Percentiles rank a stretch among this genome's conserved stretches.
Evolutionary conservation across 495 filamentous ascomycete species (phyloP).

Genomic region (Bryoglossum gracile): DNA sequence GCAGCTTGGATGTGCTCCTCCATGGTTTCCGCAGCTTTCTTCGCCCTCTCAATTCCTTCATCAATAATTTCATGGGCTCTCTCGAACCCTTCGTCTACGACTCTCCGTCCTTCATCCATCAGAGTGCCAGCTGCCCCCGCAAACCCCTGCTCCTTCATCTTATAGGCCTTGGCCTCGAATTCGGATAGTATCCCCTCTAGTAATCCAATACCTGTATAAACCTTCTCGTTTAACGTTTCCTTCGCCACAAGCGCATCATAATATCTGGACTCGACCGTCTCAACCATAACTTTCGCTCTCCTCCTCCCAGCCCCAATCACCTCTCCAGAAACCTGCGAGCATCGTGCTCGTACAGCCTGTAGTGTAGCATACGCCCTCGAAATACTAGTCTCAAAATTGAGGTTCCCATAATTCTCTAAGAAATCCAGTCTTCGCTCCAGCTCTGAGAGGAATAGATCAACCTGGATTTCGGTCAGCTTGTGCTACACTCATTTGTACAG

Average conservation of each 20-base stretch:
- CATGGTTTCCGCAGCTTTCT: conserved; percentile 65
- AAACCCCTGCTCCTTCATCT: conserved; percentile 45
- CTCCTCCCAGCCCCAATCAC: conserved; percentile 81
- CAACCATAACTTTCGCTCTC: conserved; percentile 80
- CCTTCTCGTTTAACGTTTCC: conserved; percentile 85
- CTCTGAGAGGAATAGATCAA: conserved; percentile 85
- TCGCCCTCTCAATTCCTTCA: conserved; percentile 73
- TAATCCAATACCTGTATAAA: conserved; percentile 74
- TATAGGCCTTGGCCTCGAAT: conserved; percentile 72
- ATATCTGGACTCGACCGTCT: conserved; percentile 87
- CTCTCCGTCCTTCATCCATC: conserved; percentile 63
- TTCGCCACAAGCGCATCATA: conserved; percentile 80
- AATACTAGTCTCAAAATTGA: conserved; percentile 75
- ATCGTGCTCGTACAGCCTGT: conserved; percentile 79
- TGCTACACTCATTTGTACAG: not conserved
- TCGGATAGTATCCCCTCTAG: conserved; percentile 79
- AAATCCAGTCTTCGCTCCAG: conserved; percentile 79
- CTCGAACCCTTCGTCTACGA: conserved; percentile 66
- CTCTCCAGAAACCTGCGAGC: conserved; percentile 84
- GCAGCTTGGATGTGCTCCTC: conserved; percentile 76
- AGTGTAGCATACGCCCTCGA: conserved; percentile 75
- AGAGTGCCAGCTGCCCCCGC: conserved; percentile 57
- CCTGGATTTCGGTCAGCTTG: conserved; percentile 37
- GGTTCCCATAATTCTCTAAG: conserved; percentile 80
- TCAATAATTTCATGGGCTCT: conserved; percentile 74